Evolutionary conservation across 1,284 basidiomycete species (phyloP), one percentile per base, ranked within the genome.

Genomic region (Ganoderma multipileum): DNA sequence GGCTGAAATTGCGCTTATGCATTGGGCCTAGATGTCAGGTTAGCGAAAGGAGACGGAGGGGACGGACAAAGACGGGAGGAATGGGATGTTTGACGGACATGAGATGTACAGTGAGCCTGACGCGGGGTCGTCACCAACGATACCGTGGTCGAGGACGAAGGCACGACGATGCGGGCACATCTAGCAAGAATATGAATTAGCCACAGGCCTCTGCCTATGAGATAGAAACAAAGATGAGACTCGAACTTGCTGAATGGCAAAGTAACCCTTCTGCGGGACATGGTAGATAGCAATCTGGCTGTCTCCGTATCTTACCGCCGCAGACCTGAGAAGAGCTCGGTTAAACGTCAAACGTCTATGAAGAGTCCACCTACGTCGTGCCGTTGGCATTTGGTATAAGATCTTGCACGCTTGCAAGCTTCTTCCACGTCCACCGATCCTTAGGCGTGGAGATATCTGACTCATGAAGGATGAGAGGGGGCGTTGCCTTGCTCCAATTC

Each of bases 141-240:
- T 83, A 33, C 92, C 92, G 71, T 93, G 89, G 42, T 90, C 88
- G 33, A 94, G 86, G 16, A 93, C 90, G 73, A 93, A 92, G 0
- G 91, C 91, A 2, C 91, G 84, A 67, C 87, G 85, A 77, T 89
- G 87, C 1, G 87, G 88, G 76, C 88, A 86, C 85, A 86, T 85
- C 83, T 85, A 44, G 33, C 41, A 47, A 4, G 16, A 18, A 16
- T n/a, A 23, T 20, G 16, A 20, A 33, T 57, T 33, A 33, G 30
- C 2, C 7, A 33, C 33, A 23, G 38, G 38, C 3, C 11, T 4
- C 11, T 1, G 23, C n/a, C 3, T 6, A 30, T 3, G 16, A 44
- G 14, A 9, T 9, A 26, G 28, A 41, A 11, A 5, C 33, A 33
- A 33, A 8, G 33, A 33, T 9, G 7, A 50, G 18, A 26, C 2